Evolutionary conservation across 129 eudicot species (phyloP).

Genomic region (Arctium minus): DNA sequence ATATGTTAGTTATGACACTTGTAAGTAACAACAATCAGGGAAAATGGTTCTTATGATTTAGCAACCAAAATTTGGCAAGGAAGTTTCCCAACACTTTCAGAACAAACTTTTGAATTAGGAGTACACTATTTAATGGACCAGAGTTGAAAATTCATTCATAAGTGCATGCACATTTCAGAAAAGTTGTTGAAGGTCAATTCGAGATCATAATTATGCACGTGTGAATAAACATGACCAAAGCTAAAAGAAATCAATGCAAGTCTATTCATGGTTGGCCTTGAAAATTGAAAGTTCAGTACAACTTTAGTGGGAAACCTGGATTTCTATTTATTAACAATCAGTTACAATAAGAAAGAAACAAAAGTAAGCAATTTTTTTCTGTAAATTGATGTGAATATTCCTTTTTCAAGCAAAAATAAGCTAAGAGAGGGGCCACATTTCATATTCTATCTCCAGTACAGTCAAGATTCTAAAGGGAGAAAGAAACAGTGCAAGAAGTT

Average conservation of each 20-base stretch:
- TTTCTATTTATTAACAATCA: no score
- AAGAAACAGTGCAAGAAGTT: no score
- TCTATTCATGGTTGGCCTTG: neutral
- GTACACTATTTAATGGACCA: neutral
- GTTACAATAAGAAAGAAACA: no score
- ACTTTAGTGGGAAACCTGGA: neutral
- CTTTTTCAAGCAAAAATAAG: no score
- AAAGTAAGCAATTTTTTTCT: no score
- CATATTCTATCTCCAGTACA: no score
- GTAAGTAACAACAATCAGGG: neutral
- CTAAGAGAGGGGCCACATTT: no score
- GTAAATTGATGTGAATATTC: no score
- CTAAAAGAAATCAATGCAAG: neutral
- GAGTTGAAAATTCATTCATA: neutral
- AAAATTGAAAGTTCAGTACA: neutral
- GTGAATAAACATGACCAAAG: neutral
- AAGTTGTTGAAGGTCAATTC: neutral
- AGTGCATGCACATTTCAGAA: neutral
- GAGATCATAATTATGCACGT: neutral
- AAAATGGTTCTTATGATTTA: neutral
- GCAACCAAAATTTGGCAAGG: neutral
- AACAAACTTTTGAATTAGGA: neutral
- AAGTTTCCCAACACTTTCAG: neutral
- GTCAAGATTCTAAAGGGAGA: no score
- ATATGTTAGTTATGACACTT: neutral